Base-by-base conservation (phyloP, 352 stramenopile genomes). In the Phytophthora pistaciae region DNA sequence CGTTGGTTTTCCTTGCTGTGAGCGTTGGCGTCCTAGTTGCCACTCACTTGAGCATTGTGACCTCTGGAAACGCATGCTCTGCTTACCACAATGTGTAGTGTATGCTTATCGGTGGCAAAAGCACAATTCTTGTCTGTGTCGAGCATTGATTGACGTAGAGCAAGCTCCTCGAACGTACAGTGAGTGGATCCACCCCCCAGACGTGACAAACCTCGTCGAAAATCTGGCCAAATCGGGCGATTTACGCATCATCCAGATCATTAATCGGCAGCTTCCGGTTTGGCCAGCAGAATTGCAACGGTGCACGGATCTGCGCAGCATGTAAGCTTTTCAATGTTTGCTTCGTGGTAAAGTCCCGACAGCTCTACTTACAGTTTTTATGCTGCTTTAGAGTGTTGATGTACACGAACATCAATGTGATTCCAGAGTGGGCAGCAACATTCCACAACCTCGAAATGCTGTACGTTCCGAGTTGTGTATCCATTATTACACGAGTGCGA, bases 111-210 rank as follows among this genome's bases (percentile, higher is more conserved):
- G 50, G 1, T 56, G 50, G 23, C 9, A 53, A 53, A 53, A 1
- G 5, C n/a, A 36, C 6, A 63, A 68, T 5, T 54, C 52, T 3
- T 86, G 79, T 23, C 70, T 74, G 1, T 85, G 77, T 31, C 52
- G 82, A 3, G 66, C 72, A 23, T 68, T 74, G 25, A 74, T 87
- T 20, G 67, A 86, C 42, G 40, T 54, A 16, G 60, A 79, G 11
- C 25, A 70, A 42, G 46, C 50, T 3, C 75, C 64, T 20, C 55
- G 48, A 46, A 64, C 27, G 2, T 79, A 69, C 40, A 38, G 20
- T 6, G 61, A 76, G 44, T 69, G 63, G 53, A 44, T 52, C 10
- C 25, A 70, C 8, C 33, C 54, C 5, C 5, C 56, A 3, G 59
- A 80, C 23, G 66, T 66, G n/a, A 67, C 61, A 4, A 10, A 38